These are phyloP conservation scores for Aspergillus cejpii DNA, from an alignment of 2,329 filamentous ascomycete genomes.

Conservation along the genomic window DNA sequence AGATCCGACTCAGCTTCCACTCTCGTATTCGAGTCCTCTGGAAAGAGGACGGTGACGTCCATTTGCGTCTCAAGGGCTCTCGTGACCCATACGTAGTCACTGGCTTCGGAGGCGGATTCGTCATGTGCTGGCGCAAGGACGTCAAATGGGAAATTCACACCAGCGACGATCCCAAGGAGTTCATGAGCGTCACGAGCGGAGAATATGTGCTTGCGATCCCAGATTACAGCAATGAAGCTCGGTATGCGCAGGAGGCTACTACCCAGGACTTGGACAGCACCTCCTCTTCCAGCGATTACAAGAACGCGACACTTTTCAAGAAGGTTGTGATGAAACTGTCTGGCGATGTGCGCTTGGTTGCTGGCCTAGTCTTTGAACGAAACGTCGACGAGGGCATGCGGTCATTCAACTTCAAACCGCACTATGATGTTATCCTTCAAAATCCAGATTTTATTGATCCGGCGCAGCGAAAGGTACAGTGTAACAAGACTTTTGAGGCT, in stretches of 20 bases:
- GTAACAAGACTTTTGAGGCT: background rate
- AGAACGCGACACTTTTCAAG: conserved; percentile 79
- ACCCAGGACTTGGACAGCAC: conserved; percentile 53
- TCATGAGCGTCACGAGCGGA: conserved; percentile 93
- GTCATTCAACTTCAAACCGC: conserved; percentile 82
- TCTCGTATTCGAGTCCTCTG: conserved; percentile 82
- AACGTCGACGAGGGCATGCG: conserved; percentile 65
- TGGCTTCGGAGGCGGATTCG: conserved; percentile 84
- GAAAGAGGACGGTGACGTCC: conserved; percentile 93
- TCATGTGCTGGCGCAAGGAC: conserved; percentile 98
- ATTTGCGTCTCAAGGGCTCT: conserved; percentile 79
- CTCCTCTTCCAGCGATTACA: conserved; percentile 56
- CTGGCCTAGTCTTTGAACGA: conserved; percentile 85
- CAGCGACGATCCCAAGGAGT: conserved; percentile 79
- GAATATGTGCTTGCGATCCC: conserved; percentile 93
- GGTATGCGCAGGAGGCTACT: conserved; percentile 50
- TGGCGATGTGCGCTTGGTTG: conserved; percentile 87
- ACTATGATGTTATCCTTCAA: conserved; percentile 84
- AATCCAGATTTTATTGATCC: conserved; percentile 66
- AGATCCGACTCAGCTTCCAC: conserved; percentile 89
- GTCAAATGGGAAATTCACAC: conserved; percentile 80
- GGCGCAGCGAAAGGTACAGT: conserved; percentile 44
- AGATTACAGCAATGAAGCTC: conserved; percentile 82
- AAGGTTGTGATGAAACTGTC: conserved; percentile 99
- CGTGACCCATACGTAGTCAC: conserved; percentile 91